Evolutionary conservation across 164 flowering plant genomes (phyloP).

Genomic region (Umbilicus rupestris): DNA sequence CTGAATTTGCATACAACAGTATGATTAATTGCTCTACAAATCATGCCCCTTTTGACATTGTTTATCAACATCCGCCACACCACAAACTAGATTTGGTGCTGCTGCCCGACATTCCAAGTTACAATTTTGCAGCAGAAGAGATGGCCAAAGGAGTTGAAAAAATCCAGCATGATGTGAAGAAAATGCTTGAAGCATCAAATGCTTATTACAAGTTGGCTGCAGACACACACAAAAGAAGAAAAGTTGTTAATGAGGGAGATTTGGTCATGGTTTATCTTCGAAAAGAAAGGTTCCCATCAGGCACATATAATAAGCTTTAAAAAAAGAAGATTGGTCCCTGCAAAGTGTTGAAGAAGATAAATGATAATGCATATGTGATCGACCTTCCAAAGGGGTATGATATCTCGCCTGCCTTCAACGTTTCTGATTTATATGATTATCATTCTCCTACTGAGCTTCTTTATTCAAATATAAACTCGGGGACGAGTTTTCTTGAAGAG

Average conservation of each 20-base stretch:
- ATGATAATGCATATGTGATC: no score
- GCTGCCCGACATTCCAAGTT: no score
- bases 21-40: no score
- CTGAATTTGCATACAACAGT: no score
- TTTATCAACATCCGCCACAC: no score
- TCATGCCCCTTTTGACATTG: no score
- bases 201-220: background rate
- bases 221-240: background rate
- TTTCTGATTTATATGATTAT: conserved; percentile 1
- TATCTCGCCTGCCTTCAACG: conserved; percentile 13
- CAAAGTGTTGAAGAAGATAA: conserved; percentile 6
- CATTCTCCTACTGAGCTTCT: background rate
- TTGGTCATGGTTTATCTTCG: conserved; percentile 15
- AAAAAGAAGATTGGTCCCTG: conserved; percentile 9
- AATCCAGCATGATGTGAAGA: no score
- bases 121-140: no score
- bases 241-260: conserved; percentile 12
- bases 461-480: background rate
- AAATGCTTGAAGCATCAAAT: no score
- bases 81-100: no score
- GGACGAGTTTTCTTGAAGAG: no score
- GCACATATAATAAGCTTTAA: conserved; percentile 13
- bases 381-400: background rate
- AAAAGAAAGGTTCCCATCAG: conserved; percentile 9
- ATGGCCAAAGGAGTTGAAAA: no score